phyloP scores from a whole-genome alignment of 352 stramenopile species.

The Phytophthora sp. region DNA sequence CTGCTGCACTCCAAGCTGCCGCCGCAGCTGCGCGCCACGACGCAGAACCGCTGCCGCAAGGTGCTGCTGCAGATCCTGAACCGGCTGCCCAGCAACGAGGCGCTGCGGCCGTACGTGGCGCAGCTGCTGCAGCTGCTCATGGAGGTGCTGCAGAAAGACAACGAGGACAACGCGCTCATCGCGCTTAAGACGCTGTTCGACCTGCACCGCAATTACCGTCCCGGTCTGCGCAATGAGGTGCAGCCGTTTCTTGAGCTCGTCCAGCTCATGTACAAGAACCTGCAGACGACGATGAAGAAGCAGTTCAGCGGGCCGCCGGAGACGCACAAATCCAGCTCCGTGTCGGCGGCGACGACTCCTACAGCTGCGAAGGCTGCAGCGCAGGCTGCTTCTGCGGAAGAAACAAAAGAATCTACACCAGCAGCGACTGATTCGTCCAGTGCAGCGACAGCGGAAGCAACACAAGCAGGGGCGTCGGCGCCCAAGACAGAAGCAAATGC shows the following conservation, averaged over 20 bases:
- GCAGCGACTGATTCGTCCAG: neutral
- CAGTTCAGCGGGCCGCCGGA: conserved; percentile 74
- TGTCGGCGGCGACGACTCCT: conserved; percentile 22
- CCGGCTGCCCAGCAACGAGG: conserved; percentile 94
- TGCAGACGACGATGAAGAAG: conserved; percentile 84
- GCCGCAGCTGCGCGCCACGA: conserved; percentile 78
- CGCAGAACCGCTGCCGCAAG: conserved; percentile 91
- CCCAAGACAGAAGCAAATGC: conserved; percentile 3
- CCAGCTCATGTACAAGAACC: conserved; percentile 91
- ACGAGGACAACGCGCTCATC: conserved; percentile 97
- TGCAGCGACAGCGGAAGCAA: conserved; percentile 4
- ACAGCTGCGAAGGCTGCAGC: conserved; percentile 26
- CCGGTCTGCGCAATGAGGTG: conserved; percentile 90
- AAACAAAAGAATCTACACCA: conserved; percentile 5
- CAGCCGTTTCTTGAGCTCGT: conserved; percentile 89
- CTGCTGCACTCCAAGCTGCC: conserved; percentile 81
- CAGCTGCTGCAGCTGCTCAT: conserved; percentile 93
- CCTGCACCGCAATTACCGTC: conserved; percentile 96
- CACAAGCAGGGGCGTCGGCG: neutral
- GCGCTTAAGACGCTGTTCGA: conserved; percentile 97
- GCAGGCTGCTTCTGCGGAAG: conserved; percentile 8
- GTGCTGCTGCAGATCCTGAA: conserved; percentile 95
- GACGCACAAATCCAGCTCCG: conserved; percentile 29
- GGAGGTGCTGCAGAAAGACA: conserved; percentile 94
- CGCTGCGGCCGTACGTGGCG: conserved; percentile 93